Conservation (phyloP, 345 rosid genomes). For the Cardamine resedifolia region DNA sequence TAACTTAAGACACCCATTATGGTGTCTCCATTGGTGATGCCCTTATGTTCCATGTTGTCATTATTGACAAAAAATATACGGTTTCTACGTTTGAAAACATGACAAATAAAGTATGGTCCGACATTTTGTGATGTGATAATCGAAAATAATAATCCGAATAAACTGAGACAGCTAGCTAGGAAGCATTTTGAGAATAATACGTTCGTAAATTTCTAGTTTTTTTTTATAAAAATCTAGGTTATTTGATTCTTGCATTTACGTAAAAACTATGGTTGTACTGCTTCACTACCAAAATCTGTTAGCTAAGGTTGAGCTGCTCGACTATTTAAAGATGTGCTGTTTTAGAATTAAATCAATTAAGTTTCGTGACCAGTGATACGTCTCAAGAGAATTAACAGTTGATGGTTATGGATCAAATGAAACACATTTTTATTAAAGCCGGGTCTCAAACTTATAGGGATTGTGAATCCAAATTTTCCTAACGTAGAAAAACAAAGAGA, state of each 20-base stretch:
- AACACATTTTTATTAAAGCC: neutral
- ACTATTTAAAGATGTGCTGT: no score
- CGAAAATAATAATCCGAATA: neutral
- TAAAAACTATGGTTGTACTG: no score
- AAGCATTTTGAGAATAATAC: neutral
- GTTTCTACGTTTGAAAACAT: conserved; percentile 5
- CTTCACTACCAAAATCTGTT: no score
- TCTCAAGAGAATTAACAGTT: neutral
- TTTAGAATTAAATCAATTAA: no score
- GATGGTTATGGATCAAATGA: neutral
- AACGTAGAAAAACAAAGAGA: no score
- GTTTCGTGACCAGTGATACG: neutral
- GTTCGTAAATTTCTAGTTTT: neutral
- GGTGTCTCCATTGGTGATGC: no score
- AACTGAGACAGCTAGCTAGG: neutral
- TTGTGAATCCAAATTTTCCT: neutral
- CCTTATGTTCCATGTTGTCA: conserved; percentile 27
- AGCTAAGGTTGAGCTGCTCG: no score
- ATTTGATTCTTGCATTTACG: neutral
- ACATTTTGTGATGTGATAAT: neutral
- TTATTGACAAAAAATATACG: conserved; percentile 12
- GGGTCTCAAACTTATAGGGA: neutral
- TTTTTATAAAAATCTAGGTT: no score
- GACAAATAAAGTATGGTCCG: neutral
- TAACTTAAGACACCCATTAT: no score